Percentiles rank a stretch among this genome's conserved stretches.
Evolutionary conservation across 2,329 filamentous ascomycete species (phyloP).

Genomic region (Colletotrichum spinosum): DNA sequence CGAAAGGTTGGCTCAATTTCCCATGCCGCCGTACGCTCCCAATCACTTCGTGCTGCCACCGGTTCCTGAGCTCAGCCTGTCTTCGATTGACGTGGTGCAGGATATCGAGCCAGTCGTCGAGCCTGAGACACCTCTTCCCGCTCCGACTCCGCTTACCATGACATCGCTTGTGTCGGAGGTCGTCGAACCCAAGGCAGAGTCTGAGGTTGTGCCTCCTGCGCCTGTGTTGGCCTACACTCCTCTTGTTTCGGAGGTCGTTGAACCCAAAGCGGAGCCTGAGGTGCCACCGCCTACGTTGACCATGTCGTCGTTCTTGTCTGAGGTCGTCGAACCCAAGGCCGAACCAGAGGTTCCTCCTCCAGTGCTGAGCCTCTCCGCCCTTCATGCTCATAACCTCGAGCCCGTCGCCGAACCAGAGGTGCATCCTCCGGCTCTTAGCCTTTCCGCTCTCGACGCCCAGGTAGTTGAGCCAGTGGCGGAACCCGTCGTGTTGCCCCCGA

Average conservation of each 20-base stretch:
- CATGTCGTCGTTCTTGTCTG: slow-evolving; percentile 51
- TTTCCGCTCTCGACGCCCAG: slow-evolving; percentile 47
- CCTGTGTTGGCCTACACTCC: slow-evolving; percentile 50
- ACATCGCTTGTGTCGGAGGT: slow-evolving; percentile 46
- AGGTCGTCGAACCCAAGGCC: slow-evolving; percentile 53
- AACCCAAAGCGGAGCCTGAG: slow-evolving; percentile 46
- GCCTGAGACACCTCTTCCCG: slow-evolving; percentile 43
- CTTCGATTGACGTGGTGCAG: slow-evolving; percentile 55
- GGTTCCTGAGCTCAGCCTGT: slow-evolving; percentile 54
- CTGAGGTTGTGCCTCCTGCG: slow-evolving; percentile 35
- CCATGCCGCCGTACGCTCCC: slow-evolving; percentile 61
- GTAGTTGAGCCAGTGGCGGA: slow-evolving; percentile 44
- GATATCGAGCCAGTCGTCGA: slow-evolving; percentile 57
- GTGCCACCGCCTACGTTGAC: slow-evolving; percentile 44
- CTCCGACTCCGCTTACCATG: slow-evolving; percentile 48
- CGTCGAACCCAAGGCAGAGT: slow-evolving; percentile 49
- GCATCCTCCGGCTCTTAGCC: slow-evolving; percentile 39
- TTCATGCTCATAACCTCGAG: slow-evolving; percentile 34
- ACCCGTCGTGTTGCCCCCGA: slow-evolving; percentile 38
- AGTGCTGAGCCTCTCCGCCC: slow-evolving; percentile 37
- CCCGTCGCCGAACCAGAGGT: slow-evolving; percentile 43
- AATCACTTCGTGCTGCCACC: slow-evolving; percentile 45
- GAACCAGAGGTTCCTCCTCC: slow-evolving; percentile 35
- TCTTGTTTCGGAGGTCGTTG: slow-evolving; percentile 57
- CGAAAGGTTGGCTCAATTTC: slow-evolving; percentile 65